Conservation (phyloP, 2,329 filamentous ascomycete species). For the Pseudogymnoascus sp. region DNA sequence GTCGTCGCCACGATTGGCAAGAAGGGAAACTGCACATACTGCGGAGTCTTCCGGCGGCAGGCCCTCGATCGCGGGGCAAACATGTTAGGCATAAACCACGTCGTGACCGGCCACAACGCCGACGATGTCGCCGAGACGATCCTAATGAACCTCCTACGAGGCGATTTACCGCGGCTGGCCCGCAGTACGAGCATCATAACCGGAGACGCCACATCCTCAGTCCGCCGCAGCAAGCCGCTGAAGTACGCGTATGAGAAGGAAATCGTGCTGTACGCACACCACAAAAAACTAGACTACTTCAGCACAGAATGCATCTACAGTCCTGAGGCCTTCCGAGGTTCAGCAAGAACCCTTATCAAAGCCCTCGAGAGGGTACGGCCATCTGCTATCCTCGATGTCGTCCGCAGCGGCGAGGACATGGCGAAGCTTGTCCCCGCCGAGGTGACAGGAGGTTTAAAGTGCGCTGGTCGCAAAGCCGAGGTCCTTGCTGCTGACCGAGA, state of each 20-base stretch:
- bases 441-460: conserved; percentile 38
- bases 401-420: conserved; percentile 94
- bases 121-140: conserved; percentile 97
- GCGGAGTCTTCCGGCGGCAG: conserved; percentile 90
- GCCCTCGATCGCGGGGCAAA: conserved; percentile 88
- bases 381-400: conserved; percentile 90
- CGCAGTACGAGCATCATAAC: conserved; percentile 87
- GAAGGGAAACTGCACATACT: conserved; percentile 98
- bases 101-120: conserved; percentile 95
- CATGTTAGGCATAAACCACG: conserved; percentile 78
- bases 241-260: conserved; percentile 99
- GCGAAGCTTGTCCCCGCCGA: conserved; percentile 68
- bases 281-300: conserved; percentile 96
- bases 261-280: conserved; percentile 94
- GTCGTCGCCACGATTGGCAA: conserved; percentile 94
- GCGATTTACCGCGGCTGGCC: conserved; percentile 79
- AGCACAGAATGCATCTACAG: conserved; percentile 98
- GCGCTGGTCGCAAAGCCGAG: conserved; percentile 36
- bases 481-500: conserved; percentile 27
- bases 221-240: conserved; percentile 90
- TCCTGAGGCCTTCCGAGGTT: conserved; percentile 91
- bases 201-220: conserved; percentile 67
- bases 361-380: conserved; percentile 88
- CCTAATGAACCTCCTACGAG: conserved; percentile 90
- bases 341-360: conserved; percentile 85